These are phyloP conservation scores for Thielaviopsis ethacetica DNA, from an alignment of 2,329 filamentous ascomycete genomes.

Conservation along the genomic window DNA sequence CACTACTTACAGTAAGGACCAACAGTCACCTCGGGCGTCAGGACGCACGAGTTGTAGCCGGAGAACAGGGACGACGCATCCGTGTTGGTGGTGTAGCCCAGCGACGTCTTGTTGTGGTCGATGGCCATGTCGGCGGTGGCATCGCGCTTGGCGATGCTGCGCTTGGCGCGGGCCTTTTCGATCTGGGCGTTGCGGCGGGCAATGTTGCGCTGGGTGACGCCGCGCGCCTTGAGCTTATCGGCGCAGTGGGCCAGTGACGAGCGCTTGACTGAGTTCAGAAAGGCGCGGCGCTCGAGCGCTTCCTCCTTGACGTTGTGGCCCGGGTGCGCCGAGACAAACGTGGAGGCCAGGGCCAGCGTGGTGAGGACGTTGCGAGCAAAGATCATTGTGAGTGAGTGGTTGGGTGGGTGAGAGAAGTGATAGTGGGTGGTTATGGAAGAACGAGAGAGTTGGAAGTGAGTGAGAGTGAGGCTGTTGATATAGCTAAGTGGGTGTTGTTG, in stretches of 20 bases:
- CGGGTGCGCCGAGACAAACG: conserved; percentile 24
- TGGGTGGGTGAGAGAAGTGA: not conserved
- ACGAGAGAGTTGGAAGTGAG: not conserved
- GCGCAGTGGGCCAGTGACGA: conserved; percentile 30
- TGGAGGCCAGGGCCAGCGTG: conserved; percentile 10
- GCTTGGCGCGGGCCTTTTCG: conserved; percentile 25
- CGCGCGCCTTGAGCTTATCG: conserved; percentile 28
- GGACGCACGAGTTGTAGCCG: conserved; percentile 27
- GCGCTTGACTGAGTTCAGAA: conserved; percentile 23
- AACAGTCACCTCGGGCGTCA: conserved; percentile 33
- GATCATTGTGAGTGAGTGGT: not conserved
- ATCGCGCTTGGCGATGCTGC: conserved; percentile 16
- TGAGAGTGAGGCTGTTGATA: not conserved
- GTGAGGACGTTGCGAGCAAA: conserved; percentile 8
- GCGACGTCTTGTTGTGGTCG: conserved; percentile 20
- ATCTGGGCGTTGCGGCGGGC: conserved; percentile 27
- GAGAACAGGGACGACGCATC: conserved; percentile 20
- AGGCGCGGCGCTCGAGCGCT: conserved; percentile 31
- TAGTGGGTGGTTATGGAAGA: not conserved
- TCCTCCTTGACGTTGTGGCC: conserved; percentile 33
- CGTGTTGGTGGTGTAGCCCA: conserved; percentile 18
- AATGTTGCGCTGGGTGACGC: conserved; percentile 26
- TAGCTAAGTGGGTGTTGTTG: not conserved
- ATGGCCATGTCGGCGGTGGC: conserved; percentile 19
- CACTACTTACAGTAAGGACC: conserved; percentile 26